Evolutionary conservation across 2,329 filamentous ascomycete species (phyloP), one percentile per base, ranked within the genome.

Genomic region (Hymenotorrendiella dingleyae): DNA sequence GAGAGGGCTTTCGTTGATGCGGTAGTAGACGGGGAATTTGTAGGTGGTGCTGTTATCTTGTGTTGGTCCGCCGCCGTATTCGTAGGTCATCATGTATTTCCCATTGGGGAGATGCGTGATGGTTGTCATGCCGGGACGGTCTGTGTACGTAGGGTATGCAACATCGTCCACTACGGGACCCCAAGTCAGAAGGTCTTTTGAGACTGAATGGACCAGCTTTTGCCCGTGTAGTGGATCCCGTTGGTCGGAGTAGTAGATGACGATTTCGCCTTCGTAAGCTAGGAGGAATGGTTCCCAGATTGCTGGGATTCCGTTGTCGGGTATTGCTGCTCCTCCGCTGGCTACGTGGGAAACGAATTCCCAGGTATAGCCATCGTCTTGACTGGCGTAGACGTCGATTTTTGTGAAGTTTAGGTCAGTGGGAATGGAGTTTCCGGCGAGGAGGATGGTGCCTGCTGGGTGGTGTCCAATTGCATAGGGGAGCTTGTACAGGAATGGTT

Each of bases 201-300:
- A 85, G 5, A 51, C 53, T 30, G 49, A 45, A 60, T 86, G 81
- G 3, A 77, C 71, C 28, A 86, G 69, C 57, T 85, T 84, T 62
- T 86, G 82, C 14, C 82, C 82, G 55, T 86, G 68, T 1, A 66
- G 66, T 49, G 78, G 71, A 48, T 80, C 80, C 26, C 82, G 73
- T 58, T 86, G 83, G 60, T 86, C 83, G 2, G 81, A 80, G 65
- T 86, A 86, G 67, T 84, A 86, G 54, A 73, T 67, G 26, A 86
- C 71, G 14, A 86, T 64, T 39, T 75, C 67, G 40, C 74, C 69
- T 43, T 82, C 64, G 58, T 80, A 71, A 33, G 72, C 66, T 59
- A 78, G 57, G 30, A 86, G 62, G 60, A 82, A 85, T 0, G 83
- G 83, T 60, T 87, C 84, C 83, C 83, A 87, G 16, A 87, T 77